phyloP scores from a whole-genome alignment of 2,329 filamentous ascomycete genomes.

The Endoconidiophora polonica region DNA sequence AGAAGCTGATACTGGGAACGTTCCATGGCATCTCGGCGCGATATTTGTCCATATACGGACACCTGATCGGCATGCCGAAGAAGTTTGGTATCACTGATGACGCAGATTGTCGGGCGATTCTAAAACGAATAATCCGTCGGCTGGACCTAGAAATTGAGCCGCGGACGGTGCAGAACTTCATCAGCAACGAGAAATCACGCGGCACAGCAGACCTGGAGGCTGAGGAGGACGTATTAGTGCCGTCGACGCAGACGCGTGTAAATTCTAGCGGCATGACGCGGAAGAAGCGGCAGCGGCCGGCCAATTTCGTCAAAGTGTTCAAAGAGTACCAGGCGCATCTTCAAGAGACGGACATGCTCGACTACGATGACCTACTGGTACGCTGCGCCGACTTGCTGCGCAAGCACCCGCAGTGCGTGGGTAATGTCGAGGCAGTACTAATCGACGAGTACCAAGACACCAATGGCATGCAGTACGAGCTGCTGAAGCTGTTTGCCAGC shows the following conservation, averaged over 20 bases:
- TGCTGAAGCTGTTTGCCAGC: conserved; percentile 78
- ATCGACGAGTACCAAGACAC: conserved; percentile 98
- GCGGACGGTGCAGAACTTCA: conserved; percentile 53
- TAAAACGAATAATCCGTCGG: conserved; percentile 71
- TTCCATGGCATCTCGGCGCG: conserved; percentile 86
- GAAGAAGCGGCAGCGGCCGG: conserved; percentile 21
- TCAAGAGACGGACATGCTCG: conserved; percentile 61
- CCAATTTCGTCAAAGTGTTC: conserved; percentile 53
- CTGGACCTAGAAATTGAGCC: conserved; percentile 52
- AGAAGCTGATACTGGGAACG: conserved; percentile 70
- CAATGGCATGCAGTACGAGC: conserved; percentile 82
- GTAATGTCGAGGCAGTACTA: conserved; percentile 76
- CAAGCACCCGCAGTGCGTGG: conserved; percentile 60
- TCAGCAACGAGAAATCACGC: conserved; percentile 49
- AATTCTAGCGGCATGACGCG: conserved; percentile 16
- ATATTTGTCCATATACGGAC: conserved; percentile 71
- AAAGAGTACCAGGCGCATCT: conserved; percentile 64
- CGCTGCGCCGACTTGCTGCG: conserved; percentile 66
- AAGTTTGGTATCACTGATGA: conserved; percentile 87
- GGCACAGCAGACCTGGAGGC: conserved; percentile 19
- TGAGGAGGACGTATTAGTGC: background rate
- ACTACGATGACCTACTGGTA: conserved; percentile 86
- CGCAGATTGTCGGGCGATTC: conserved; percentile 59
- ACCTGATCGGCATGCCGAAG: conserved; percentile 62
- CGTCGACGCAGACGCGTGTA: conserved; percentile 7